phyloP scores from a whole-genome alignment of 1,284 basidiomycete species.

The Earliella scabrosa region DNA sequence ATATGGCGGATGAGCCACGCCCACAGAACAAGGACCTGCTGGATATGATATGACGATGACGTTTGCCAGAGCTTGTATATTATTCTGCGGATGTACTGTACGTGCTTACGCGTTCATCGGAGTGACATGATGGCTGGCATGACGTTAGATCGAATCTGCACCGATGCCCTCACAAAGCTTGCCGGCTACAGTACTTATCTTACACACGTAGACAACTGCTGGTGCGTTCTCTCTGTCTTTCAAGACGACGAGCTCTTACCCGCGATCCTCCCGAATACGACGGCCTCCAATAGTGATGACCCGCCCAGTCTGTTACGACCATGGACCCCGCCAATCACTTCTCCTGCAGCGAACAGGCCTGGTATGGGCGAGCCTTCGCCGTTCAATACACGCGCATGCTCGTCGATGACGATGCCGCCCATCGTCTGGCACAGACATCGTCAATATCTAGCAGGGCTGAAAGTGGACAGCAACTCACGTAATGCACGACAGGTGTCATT shows the following conservation, averaged over 20 bases:
- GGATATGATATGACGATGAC: conserved; percentile 20
- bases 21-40: conserved; percentile 44
- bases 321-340: conserved; percentile 97
- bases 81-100: conserved; percentile 20
- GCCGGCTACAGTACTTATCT: neutral
- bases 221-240: neutral
- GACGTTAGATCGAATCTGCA: no score
- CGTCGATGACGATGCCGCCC: conserved; percentile 96
- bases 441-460: neutral
- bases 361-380: conserved; percentile 76
- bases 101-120: neutral
- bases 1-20: conserved; percentile 65
- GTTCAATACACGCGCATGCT: conserved; percentile 83
- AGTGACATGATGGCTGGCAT: neutral
- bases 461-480: conserved; percentile 36
- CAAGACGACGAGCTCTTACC: neutral
- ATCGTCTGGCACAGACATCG: conserved; percentile 58
- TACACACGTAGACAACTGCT: neutral
- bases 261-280: conserved; percentile 88
- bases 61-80: conserved; percentile 23
- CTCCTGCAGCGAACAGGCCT: conserved; percentile 93
- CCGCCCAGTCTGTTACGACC: conserved; percentile 99
- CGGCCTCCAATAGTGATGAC: conserved; percentile 98
- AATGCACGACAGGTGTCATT: conserved; percentile 97
- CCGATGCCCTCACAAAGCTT: no score